phyloP scores from a whole-genome alignment of 768 basidiomycete genomes.

The Rhizopogon rudus region DNA sequence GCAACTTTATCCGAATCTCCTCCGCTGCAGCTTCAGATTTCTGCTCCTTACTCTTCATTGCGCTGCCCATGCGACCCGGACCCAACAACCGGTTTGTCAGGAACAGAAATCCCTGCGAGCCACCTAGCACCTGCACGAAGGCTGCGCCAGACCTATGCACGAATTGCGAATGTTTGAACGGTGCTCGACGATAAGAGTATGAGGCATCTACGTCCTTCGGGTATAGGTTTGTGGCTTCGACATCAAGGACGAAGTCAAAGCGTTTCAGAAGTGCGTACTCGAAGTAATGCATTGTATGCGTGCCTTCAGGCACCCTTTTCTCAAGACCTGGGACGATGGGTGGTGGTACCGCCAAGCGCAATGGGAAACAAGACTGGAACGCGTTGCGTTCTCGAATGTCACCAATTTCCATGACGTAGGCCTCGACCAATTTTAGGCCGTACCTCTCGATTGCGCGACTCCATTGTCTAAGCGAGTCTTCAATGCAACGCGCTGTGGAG shows the following conservation, averaged over 20 bases:
- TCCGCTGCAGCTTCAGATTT: conserved; percentile 57
- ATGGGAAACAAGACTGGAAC: conserved; percentile 87
- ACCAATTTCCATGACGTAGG: conserved; percentile 87
- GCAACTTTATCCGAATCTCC: conserved; percentile 53
- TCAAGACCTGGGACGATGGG: conserved; percentile 67
- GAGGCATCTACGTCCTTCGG: conserved; percentile 78
- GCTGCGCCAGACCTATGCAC: conserved; percentile 88
- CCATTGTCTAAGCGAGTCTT: conserved; percentile 83
- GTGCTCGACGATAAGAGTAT: conserved; percentile 82
- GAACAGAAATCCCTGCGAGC: conserved; percentile 78
- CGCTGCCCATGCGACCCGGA: conserved; percentile 56
- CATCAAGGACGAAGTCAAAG: conserved; percentile 80
- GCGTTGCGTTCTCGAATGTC: conserved; percentile 83
- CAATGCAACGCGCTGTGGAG: conserved; percentile 86
- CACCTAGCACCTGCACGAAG: conserved; percentile 85
- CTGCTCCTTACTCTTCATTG: conserved; percentile 49
- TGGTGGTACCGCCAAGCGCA: conserved; percentile 71
- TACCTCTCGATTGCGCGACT: conserved; percentile 79
- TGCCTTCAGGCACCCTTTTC: conserved; percentile 61
- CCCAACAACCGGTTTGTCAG: conserved; percentile 84
- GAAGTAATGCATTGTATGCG: conserved; percentile 67
- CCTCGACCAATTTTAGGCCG: conserved; percentile 89
- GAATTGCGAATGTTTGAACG: conserved; percentile 84
- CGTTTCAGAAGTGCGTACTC: conserved; percentile 73
- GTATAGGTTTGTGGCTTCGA: conserved; percentile 75